Percentiles rank a stretch among this genome's conserved stretches.
These are phyloP conservation scores for Nectriaceae sp. DNA, from an alignment of 2,329 filamentous ascomycete genomes.

Conservation along the genomic window DNA sequence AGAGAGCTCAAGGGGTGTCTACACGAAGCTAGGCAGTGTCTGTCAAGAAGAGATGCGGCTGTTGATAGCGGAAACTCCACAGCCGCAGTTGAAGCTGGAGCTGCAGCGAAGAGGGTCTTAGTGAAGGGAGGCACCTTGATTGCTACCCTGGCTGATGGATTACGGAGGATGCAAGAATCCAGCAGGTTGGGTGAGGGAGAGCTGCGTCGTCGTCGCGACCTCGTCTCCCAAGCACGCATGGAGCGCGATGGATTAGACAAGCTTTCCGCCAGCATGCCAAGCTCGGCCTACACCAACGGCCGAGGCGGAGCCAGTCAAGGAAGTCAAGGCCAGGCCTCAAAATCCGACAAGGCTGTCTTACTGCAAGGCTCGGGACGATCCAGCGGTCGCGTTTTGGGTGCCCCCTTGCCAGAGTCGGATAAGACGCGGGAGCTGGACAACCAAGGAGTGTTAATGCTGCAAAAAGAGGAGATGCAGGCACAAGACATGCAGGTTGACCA, in stretches of 20 bases:
- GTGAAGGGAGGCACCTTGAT: slow-evolving; percentile 68
- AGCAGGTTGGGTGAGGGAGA: slow-evolving; percentile 71
- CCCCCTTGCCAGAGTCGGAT: slow-evolving; percentile 72
- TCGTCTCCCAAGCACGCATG: slow-evolving; percentile 68
- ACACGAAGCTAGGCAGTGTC: slow-evolving; percentile 66
- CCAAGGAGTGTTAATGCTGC: slow-evolving; percentile 70
- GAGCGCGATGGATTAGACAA: slow-evolving; percentile 77
- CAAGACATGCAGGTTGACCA: slow-evolving; percentile 74
- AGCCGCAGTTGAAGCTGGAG: slow-evolving; percentile 61
- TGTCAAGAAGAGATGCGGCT: slow-evolving; percentile 66
- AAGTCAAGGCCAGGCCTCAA: slow-evolving; percentile 49
- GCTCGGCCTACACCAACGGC: slow-evolving; percentile 23
- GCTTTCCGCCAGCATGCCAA: slow-evolving; percentile 60
- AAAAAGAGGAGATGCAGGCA: slow-evolving; percentile 71
- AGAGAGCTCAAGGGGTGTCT: slow-evolving; percentile 68
- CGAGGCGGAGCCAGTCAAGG: slow-evolving; percentile 50
- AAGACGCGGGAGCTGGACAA: slow-evolving; percentile 78
- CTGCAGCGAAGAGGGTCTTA: slow-evolving; percentile 73
- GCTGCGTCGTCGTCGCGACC: slow-evolving; percentile 68
- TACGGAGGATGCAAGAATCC: slow-evolving; percentile 57
- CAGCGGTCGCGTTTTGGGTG: slow-evolving; percentile 70
- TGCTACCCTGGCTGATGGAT: slow-evolving; percentile 64
- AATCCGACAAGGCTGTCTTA: slow-evolving; percentile 52
- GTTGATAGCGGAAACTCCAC: slow-evolving; percentile 42
- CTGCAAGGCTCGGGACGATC: slow-evolving; percentile 39